phyloP scores from a whole-genome alignment of 345 rosid genomes.

The Anastatica hierochuntica region DNA sequence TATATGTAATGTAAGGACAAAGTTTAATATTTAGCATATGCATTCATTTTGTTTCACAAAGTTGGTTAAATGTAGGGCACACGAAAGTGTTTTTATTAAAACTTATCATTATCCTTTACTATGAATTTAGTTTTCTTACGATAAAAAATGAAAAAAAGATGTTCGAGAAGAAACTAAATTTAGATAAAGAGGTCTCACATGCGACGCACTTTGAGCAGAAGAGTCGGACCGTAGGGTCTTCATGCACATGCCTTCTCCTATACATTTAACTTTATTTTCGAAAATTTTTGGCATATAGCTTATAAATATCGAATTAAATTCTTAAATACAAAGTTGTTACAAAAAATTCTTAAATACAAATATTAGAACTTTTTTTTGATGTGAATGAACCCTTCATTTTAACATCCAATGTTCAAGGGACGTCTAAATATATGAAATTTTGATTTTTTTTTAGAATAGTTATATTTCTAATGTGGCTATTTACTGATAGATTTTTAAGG shows the following conservation, averaged over 20 bases:
- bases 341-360: too few relatives aligned
- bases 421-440: too few relatives aligned
- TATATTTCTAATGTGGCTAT: too few relatives aligned
- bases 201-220: conserved; percentile 26
- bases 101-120: conserved; percentile 4
- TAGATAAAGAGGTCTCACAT: conserved; percentile 28
- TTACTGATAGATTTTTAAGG: too few relatives aligned
- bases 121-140: not conserved
- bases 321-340: too few relatives aligned
- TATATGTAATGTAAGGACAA: conserved; percentile 13
- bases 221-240: conserved; percentile 30
- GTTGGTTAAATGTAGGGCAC: too few relatives aligned
- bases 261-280: conserved; percentile 3
- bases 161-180: conserved; percentile 24
- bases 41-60: too few relatives aligned
- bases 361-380: too few relatives aligned
- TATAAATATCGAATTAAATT: not conserved
- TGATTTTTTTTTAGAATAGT: too few relatives aligned
- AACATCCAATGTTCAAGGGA: too few relatives aligned
- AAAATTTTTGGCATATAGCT: conserved; percentile 8
- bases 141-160: not conserved
- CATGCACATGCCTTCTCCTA: conserved; percentile 31
- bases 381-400: too few relatives aligned
- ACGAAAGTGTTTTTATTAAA: conserved; percentile 12
- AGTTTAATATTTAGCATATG: conserved; percentile 12